Evolutionary conservation across 2,329 filamentous ascomycete genomes (phyloP), one percentile per base, ranked within the genome.

Genomic region (Aureobasidium zeae): DNA sequence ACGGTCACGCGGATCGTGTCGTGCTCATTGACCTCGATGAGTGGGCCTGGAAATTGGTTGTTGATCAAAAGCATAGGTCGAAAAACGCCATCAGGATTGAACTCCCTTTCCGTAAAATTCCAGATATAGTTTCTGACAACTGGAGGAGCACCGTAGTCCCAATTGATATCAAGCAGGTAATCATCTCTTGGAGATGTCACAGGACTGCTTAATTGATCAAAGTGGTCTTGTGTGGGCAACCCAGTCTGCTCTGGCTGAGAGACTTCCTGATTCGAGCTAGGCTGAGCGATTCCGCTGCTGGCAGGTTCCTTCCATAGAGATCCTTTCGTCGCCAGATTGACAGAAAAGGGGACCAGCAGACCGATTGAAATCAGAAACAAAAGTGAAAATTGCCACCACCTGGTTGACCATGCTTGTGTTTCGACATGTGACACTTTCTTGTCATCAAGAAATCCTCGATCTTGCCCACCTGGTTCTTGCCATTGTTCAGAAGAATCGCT

Each of bases 1-100:
- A 86, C 68, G 15, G 80, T 72, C 10, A 87, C 74, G 0, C 81
- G 59, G 6, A 88, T 61, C 0, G 73, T 77, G 50, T 89, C 83
- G 12, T 79, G 79, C 51, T 83, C 74, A 53, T 66, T 67, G 45
- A 56, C 58, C 50, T 65, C 61, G 24, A 66, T 56, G 44, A 64
- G 28, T 1, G 63, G 63, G 0, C 62, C 63, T 1, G 64, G 64
- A 37, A 64, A 66, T 34, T 60, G 58, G 25, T 52, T 51, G 42
- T 67, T 65, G 47, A 67, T 63, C 17, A 66, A 51, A 10, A 64
- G 59, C 63, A 67, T 65, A 1, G 60, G 59, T 10, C 64, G 53
- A 37, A 54, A 63, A 11, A 67, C 54, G 8, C 63, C 79, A 52
- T 83, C 76, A 0, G 79, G 79, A 42, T 77, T 79, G 30, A 75